Percentiles rank a stretch among this genome's conserved stretches.
Conservation (phyloP, 345 rosid genomes). For the Cardamine resedifolia region DNA sequence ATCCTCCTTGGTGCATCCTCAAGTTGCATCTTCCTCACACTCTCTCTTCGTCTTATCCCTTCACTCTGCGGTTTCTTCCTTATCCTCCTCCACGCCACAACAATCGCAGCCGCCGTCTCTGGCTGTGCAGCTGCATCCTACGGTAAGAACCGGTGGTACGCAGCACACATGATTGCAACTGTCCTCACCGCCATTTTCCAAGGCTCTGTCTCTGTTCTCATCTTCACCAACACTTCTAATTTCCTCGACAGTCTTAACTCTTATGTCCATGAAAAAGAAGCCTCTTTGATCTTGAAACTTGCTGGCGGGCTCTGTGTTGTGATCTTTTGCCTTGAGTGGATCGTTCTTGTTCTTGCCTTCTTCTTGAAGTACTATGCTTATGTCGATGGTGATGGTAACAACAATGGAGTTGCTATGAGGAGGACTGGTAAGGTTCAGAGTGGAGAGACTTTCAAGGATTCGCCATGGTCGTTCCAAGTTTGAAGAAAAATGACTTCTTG, state of each 20-base stretch:
- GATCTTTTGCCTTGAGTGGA: constrained; percentile 89
- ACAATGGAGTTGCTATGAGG: constrained; percentile 38
- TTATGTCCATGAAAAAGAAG: constrained; percentile 87
- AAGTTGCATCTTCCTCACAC: constrained; percentile 86
- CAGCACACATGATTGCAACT: constrained; percentile 81
- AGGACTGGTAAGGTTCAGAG: constrained; percentile 71
- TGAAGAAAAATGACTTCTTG: constrained; percentile 29
- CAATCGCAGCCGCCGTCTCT: constrained; percentile 59
- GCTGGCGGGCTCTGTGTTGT: constrained; percentile 72
- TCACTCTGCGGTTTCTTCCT: constrained; percentile 60
- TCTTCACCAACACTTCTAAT: constrained; percentile 65
- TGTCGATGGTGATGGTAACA: constrained; percentile 50
- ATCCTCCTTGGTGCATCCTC: constrained; percentile 87
- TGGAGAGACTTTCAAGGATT: constrained; percentile 71
- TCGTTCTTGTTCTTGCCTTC: constrained; percentile 81
- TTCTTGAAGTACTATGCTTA: constrained; percentile 75
- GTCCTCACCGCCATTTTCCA: constrained; percentile 88
- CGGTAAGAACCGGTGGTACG: constrained; percentile 59
- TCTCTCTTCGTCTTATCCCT: constrained; percentile 81
- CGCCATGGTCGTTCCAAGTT: constrained; percentile 88
- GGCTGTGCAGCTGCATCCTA: constrained; percentile 70
- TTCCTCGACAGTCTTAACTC: constrained; percentile 69
- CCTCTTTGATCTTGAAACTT: constrained; percentile 66
- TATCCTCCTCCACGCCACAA: constrained; percentile 45
- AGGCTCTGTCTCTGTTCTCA: constrained; percentile 80